Evolutionary conservation across 2,329 filamentous ascomycete species (phyloP), one percentile per base, ranked within the genome.

Genomic region (Cephalotrichum gorgonifer): DNA sequence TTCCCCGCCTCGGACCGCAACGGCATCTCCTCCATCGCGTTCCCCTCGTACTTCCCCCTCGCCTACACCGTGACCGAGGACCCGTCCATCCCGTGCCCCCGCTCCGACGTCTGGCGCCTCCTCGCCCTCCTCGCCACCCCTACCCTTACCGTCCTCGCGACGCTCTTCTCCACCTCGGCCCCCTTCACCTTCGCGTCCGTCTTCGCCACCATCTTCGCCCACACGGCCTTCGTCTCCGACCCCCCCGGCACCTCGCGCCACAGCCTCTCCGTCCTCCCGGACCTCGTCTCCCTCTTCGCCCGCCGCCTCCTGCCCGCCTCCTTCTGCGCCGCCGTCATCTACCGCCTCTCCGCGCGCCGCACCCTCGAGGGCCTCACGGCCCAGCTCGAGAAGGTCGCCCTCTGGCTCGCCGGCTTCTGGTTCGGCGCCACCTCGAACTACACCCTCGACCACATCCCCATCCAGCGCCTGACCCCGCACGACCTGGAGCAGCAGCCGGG

Each of bases 401-500:
- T 88, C 17, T 89, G 83, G 76, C 69, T 88, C 2, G 81, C 82
- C 1, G 75, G 78, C 5, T 79, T 80, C 49, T 89, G 86, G 77
- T 70, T 88, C 27, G 85, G 83, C 20, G 78, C 82, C 1, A 62
- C 89, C 51, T 85, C 85, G 60, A 88, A 88, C 63, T 84, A 87
- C 60, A 88, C 85, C 0, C 81, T 88, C 57, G 81, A 85, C 51
- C 76, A 79, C 62, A 87, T 88, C 50, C 85, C 85, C 0, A 73
- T 80, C 47, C 35, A 39, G 35, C 35, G 35, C 35, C 35, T 39
- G n/a, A 39, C 35, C 17, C 35, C 35, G 15, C 35, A 39, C 17
- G 35, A 39, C 35, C 35, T 39, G 5, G 35, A 39, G 35, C 35
- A 39, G 17, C 82, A 88, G 57, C 83, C 85, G 0, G 84, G 84